A percentile compares a stretch with the other conserved stretches of the same genome.
These are phyloP conservation scores for Gastrolobium bilobum DNA, from an alignment of 306 rosid genomes.

Conservation along the genomic window DNA sequence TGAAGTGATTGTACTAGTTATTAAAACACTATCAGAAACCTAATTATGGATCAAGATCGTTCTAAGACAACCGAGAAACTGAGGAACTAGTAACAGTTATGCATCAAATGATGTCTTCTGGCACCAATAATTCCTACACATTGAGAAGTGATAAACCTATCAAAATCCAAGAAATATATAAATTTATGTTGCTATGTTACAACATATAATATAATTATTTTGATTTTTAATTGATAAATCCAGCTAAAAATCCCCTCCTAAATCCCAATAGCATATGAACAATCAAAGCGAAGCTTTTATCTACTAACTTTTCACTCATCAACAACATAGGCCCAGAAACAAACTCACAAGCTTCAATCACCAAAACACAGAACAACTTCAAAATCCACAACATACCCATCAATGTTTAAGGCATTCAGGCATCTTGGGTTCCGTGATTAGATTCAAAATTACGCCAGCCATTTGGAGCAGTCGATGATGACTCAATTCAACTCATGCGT, in stretches of 20 bases:
- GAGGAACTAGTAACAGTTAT: slow-evolving; percentile 17
- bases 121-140: slow-evolving; percentile 36
- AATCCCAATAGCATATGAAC: slow-evolving; percentile 20
- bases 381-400: neutral
- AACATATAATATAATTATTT: neutral
- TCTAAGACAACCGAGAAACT: slow-evolving; percentile 12
- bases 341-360: slow-evolving; percentile 1
- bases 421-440: neutral
- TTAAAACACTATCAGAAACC: neutral
- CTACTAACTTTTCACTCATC: slow-evolving; percentile 1
- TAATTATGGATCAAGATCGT: neutral
- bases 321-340: slow-evolving; percentile 3
- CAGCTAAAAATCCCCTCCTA: neutral
- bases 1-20: slow-evolving; percentile 4
- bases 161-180: slow-evolving; percentile 4
- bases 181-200: neutral
- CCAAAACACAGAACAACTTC: slow-evolving; percentile 12
- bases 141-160: neutral
- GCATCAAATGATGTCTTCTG: neutral
- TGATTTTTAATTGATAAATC: neutral
- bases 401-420: neutral
- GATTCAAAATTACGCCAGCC: slow-evolving; percentile 39
- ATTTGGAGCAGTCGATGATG: slow-evolving; percentile 15
- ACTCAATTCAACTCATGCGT: slow-evolving; percentile 1
- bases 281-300: slow-evolving; percentile 1